Base-by-base conservation (phyloP, 139 green algal species). In the Chlorella sorokiniana region DNA sequence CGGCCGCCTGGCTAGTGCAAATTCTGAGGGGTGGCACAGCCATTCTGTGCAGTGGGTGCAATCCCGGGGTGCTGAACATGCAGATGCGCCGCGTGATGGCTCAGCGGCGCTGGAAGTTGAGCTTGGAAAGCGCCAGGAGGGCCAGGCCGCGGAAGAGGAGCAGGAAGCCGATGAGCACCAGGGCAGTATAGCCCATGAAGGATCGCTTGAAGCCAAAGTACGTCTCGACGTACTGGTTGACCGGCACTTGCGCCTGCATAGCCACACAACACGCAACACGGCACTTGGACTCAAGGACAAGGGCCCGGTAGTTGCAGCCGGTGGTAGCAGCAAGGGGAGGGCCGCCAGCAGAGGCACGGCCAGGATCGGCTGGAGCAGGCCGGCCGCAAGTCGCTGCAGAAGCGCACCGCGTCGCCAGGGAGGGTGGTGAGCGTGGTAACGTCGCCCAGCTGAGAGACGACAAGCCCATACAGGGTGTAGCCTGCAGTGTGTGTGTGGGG, bases 31-130 rank as follows among this genome's bases (percentile, higher is more conserved):
- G n/a, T n/a, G n/a, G n/a, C n/a, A n/a, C n/a, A n/a, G n/a, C n/a
- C n/a, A n/a, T n/a, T n/a, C n/a, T n/a, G n/a, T n/a, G n/a, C n/a
- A n/a, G n/a, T n/a, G n/a, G n/a, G n/a, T n/a, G n/a, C n/a, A n/a
- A n/a, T n/a, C n/a, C n/a, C n/a, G n/a, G n/a, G n/a, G n/a, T n/a
- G n/a, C n/a, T n/a, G n/a, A n/a, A n/a, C n/a, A n/a, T n/a, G n/a
- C n/a, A n/a, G n/a, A n/a, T n/a, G n/a, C n/a, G n/a, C n/a, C n/a
- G n/a, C n/a, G n/a, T n/a, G n/a, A n/a, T n/a, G n/a, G 48, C 29
- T 64, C 31, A 78, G 31, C 70, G 70, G 70, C 35, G 44, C 78
- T 83, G 78, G 78, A 64, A 77, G 78, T 83, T 83, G 22, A 83
- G 22, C 54, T 59, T 76, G 31, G 22, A 79, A 5, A 83, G 41